Percentiles rank a stretch among this genome's conserved stretches.
phyloP scores from a whole-genome alignment of 177 flowering plant species.

The Vitis hybrid region DNA sequence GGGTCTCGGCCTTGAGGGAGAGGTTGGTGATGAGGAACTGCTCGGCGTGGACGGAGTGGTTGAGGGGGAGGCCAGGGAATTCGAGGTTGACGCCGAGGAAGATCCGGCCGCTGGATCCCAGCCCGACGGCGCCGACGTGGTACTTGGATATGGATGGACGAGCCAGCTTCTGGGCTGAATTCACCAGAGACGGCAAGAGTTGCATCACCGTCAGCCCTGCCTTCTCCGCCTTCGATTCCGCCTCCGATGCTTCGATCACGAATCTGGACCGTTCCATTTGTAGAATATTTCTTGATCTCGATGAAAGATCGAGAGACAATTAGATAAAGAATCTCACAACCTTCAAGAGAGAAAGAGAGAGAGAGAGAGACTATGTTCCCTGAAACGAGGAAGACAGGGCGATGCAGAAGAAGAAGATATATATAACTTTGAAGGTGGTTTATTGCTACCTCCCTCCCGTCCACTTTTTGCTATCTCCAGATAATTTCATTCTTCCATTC shows the following conservation, averaged over 20 bases:
- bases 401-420: neutral
- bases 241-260: slow-evolving; percentile 44
- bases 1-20: slow-evolving; percentile 42
- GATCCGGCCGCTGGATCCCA: slow-evolving; percentile 72
- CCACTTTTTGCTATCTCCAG: too few relatives aligned
- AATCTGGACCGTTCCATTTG: slow-evolving; percentile 47
- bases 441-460: neutral
- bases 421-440: too few relatives aligned
- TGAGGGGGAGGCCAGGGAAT: slow-evolving; percentile 81
- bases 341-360: neutral
- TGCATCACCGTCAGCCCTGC: slow-evolving; percentile 35
- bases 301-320: too few relatives aligned
- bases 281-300: too few relatives aligned
- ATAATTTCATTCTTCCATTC: too few relatives aligned
- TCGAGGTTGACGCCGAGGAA: slow-evolving; percentile 88
- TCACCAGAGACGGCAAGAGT: slow-evolving; percentile 65
- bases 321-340: too few relatives aligned
- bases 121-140: slow-evolving; percentile 77
- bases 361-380: slow-evolving; percentile 7
- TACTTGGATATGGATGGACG: slow-evolving; percentile 81
- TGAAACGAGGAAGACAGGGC: slow-evolving; percentile 8
- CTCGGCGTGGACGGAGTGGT: slow-evolving; percentile 92
- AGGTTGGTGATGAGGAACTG: slow-evolving; percentile 80
- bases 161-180: slow-evolving; percentile 57
- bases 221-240: too few relatives aligned